phyloP scores from a whole-genome alignment of 306 rosid genomes.

The Trichosanthes truncata region DNA sequence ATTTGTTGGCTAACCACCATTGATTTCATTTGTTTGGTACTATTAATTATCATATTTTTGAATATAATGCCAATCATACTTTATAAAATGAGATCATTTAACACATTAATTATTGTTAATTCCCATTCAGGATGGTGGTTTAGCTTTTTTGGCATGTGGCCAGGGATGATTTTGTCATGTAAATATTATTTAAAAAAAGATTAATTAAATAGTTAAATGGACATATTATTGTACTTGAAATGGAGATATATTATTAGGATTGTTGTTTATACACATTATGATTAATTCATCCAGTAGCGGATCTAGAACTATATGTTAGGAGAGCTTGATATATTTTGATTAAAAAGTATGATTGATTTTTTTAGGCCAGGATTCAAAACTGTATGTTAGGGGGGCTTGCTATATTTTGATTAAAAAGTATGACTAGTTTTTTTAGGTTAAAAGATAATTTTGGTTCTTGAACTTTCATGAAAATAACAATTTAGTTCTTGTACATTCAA shows the following conservation, averaged over 20 bases:
- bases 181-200: neutral
- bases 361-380: too few species aligned
- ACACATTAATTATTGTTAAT: neutral
- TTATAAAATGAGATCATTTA: neutral
- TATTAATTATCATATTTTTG: neutral
- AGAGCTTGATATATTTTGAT: too few species aligned
- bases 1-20: neutral
- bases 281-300: neutral
- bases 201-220: neutral
- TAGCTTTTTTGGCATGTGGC: slow-evolving; percentile 3
- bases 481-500: too few species aligned
- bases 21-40: neutral
- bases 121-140: neutral
- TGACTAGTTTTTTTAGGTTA: too few species aligned
- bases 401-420: too few species aligned
- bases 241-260: neutral
- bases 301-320: too few species aligned
- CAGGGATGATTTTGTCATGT: neutral
- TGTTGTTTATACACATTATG: neutral
- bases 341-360: too few species aligned
- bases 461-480: too few species aligned
- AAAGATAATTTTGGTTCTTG: too few species aligned
- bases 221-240: neutral
- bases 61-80: neutral
- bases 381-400: too few species aligned